Base-by-base conservation (phyloP, 352 stramenopile species). In the Globisporangium cederbergense region DNA sequence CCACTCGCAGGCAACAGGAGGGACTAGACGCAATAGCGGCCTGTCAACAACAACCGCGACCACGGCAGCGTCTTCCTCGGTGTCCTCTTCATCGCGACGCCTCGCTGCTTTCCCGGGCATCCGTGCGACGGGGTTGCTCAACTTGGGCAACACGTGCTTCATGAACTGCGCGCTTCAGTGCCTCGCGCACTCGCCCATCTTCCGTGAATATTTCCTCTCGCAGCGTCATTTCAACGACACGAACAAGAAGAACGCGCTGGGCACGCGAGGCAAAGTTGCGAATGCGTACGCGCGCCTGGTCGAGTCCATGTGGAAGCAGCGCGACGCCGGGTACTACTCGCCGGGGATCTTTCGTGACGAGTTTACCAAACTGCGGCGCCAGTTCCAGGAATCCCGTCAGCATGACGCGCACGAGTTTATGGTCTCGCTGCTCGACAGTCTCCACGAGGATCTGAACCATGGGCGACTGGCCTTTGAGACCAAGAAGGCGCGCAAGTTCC, bases 371-470 rank as follows among this genome's bases (percentile, higher is more conserved):
- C 66, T 89, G 47, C 73, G 79, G n/a, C 67, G 66, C 10, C 74
- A 90, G 38, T 93, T 93, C 34, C 78, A 91, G 55, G 84, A 93
- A 60, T 80, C 79, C 11, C 80, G 79, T 8, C 97, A 99, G 72
- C 97, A 99, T 61, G 97, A 99, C 61, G 90, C 90, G 20, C 97
- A 99, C 75, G 87, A 96, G 58, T 93, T 94, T 53, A 98, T 98
- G 77, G 90, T 95, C 34, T 98, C 97, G 50, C 73, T 99, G 5
- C 86, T 99, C 7, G 97, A 99, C 79, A 97, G 97, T 62, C 72
- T 99, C 2, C 97, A 99, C 75, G 97, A 99, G 77, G 97, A 99
- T 73, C 74, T 99, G 38, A 99, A 99, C 73, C 67, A 55, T 49
- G 63, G 63, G 7, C 54, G 54, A 34, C 32, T 59, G 8, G 36